Percentiles rank a stretch among this genome's conserved stretches.
phyloP scores from a whole-genome alignment of 2,329 filamentous ascomycete species.

The Thermoascus crustaceus region DNA sequence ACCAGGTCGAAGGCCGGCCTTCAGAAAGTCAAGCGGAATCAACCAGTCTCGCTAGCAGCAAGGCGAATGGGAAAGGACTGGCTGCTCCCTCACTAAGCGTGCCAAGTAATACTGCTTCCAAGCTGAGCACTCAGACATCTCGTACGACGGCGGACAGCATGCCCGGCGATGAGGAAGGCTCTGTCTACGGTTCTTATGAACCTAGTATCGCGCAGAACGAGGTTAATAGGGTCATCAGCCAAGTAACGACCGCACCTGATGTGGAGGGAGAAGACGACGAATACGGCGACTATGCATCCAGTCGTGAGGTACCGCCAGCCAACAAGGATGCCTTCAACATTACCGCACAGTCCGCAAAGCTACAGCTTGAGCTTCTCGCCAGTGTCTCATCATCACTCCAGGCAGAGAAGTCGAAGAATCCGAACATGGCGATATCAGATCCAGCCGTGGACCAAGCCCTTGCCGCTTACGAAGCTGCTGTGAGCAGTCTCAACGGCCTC shows the following conservation, averaged over 20 bases:
- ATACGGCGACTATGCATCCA: slow-evolving; percentile 71
- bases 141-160: slow-evolving; percentile 41
- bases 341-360: slow-evolving; percentile 85
- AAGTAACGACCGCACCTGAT: slow-evolving; percentile 45
- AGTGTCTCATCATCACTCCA: slow-evolving; percentile 78
- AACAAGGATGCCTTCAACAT: slow-evolving; percentile 95
- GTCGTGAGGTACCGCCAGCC: slow-evolving; percentile 61
- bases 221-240: slow-evolving; percentile 41
- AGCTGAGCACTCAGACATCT: slow-evolving; percentile 42
- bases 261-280: slow-evolving; percentile 64
- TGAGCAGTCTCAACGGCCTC: slow-evolving; percentile 76
- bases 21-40: slow-evolving; percentile 37
- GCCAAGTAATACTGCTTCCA: slow-evolving; percentile 33
- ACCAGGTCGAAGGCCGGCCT: slow-evolving; percentile 53
- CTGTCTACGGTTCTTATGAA: slow-evolving; percentile 48
- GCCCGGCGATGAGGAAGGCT: slow-evolving; percentile 46
- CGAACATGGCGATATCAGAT: slow-evolving; percentile 66
- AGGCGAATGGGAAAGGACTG: slow-evolving; percentile 29
- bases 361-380: slow-evolving; percentile 84
- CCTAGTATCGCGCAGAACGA: slow-evolving; percentile 46
- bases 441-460: slow-evolving; percentile 68
- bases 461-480: slow-evolving; percentile 78
- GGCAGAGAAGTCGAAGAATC: slow-evolving; percentile 60
- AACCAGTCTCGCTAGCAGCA: slow-evolving; percentile 19
- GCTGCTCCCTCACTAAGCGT: slow-evolving; percentile 28